Base-by-base conservation (phyloP, 306 rosid genomes). In the Quercus wislizeni region DNA sequence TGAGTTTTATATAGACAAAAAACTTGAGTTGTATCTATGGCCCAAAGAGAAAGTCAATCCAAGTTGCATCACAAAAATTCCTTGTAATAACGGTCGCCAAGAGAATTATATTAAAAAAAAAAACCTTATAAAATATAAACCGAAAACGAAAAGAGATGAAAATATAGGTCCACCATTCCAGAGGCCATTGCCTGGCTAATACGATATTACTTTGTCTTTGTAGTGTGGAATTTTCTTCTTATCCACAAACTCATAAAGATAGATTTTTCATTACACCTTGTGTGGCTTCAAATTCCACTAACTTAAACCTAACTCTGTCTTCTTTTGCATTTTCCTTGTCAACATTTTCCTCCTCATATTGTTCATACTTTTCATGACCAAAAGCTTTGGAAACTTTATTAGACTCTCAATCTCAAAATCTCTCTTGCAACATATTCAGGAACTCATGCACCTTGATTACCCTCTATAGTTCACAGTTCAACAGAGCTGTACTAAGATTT, bases 271-370 rank as follows among this genome's bases (percentile, higher is more conserved):
- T 31, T 67, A 9, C 61, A 12, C 18, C 46, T 76, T 90, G 73
- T 88, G 91, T 93, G 98, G 97, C 78, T 59, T 84, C 76, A 61
- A 78, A 74, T 61, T 62, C 74, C 68, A 69, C 78, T n/a, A 55
- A 27, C 38, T 67, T 49, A 71, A 5, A 4, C 17, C 62, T 64
- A 57, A 13, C 74, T 62, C 62, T 23, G 80, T 77, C 85, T 71
- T 61, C 74, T 72, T 64, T 71, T 70, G 72, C 31, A 6, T 56
- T 41, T 74, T 74, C 80, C 30, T 58, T 83, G 33, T 75, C 83
- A 51, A 17, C 15, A 5, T 33, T 62, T 81, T 70, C 75, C 69
- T 41, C 54, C 56, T 25, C 41, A 10, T 57, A 19, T 49, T 12
- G 54, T 11, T 49, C 54, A 49, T 49, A 17, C 28, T 43, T 68